These are phyloP conservation scores for Apocynum venetum DNA, from an alignment of 257 asterid genomes.

Conservation along the genomic window DNA sequence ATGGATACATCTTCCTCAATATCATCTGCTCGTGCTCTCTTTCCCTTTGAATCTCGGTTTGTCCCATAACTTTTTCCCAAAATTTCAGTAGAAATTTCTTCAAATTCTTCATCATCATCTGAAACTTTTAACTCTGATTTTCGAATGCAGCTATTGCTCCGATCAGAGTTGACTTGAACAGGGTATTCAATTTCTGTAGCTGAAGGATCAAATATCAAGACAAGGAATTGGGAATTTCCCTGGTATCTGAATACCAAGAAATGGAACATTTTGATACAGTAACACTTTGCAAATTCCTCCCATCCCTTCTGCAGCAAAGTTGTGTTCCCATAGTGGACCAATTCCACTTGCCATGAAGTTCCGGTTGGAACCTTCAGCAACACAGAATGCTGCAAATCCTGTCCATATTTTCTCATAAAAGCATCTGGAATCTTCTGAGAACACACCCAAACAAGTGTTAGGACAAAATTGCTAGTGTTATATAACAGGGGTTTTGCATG, in stretches of 20 bases:
- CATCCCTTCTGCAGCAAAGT: constrained; percentile 35
- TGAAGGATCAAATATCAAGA: constrained; percentile 31
- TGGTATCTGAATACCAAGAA: constrained; percentile 34
- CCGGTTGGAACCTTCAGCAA: constrained; percentile 35
- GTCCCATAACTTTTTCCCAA: no score
- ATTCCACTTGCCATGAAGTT: constrained; percentile 22
- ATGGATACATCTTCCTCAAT: not conserved
- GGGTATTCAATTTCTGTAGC: constrained; percentile 38
- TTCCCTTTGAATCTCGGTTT: not conserved
- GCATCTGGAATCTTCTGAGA: constrained; percentile 38
- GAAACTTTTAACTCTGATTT: not conserved
- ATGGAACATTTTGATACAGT: constrained; percentile 22
- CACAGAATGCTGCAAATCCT: constrained; percentile 18
- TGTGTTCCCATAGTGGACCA: constrained; percentile 20
- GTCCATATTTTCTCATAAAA: constrained; percentile 25
- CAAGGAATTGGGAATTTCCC: constrained; percentile 27
- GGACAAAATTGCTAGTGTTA: no score
- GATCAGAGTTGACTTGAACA: not conserved
- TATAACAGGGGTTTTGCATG: not conserved
- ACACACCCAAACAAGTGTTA: not conserved
- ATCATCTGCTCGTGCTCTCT: not conserved
- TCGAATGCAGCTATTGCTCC: no score
- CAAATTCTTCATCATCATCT: not conserved
- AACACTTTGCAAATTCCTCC: constrained; percentile 30
- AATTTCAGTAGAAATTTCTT: not conserved